Evolutionary conservation across 2,329 filamentous ascomycete genomes (phyloP).

Genomic region (Pyrenophora graminea): DNA sequence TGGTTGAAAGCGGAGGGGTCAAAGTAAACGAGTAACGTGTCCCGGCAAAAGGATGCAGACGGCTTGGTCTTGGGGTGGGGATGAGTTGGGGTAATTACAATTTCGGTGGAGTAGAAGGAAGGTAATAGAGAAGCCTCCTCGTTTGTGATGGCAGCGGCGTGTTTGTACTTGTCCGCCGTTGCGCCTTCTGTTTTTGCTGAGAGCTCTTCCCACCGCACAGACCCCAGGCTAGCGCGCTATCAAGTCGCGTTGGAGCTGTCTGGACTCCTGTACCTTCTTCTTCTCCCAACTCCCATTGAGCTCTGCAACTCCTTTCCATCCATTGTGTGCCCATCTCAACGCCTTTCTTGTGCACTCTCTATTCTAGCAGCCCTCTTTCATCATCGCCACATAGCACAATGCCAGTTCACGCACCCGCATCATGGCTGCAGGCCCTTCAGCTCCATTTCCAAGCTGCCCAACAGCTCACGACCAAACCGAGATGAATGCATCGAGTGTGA

Average conservation of each 20-base stretch:
- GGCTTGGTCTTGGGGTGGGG: constrained; percentile 11
- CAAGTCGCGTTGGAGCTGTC: constrained; percentile 18
- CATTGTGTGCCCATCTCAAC: not conserved
- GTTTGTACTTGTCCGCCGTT: constrained; percentile 22
- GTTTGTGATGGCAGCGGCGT: constrained; percentile 34
- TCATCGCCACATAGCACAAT: too few species aligned
- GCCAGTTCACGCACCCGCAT: too few species aligned
- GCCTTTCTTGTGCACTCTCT: not conserved
- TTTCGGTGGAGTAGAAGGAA: constrained; percentile 11
- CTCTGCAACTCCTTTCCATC: not conserved
- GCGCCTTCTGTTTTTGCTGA: constrained; percentile 39
- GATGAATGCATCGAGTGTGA: too few species aligned
- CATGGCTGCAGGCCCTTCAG: too few species aligned
- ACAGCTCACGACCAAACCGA: too few species aligned
- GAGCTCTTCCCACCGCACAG: constrained; percentile 27
- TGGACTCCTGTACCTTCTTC: constrained; percentile 10
- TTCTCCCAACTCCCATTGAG: not conserved
- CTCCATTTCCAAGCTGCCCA: too few species aligned
- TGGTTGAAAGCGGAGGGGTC: constrained; percentile 31
- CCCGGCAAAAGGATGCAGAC: constrained; percentile 21
- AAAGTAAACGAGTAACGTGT: constrained; percentile 17
- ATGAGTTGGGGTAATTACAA: constrained; percentile 12
- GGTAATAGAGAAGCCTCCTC: constrained; percentile 27
- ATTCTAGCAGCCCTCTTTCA: too few species aligned
- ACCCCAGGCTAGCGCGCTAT: constrained; percentile 27